Evolutionary conservation across 2,329 filamentous ascomycete species (phyloP).

Genomic region (Diaporthe sp.): DNA sequence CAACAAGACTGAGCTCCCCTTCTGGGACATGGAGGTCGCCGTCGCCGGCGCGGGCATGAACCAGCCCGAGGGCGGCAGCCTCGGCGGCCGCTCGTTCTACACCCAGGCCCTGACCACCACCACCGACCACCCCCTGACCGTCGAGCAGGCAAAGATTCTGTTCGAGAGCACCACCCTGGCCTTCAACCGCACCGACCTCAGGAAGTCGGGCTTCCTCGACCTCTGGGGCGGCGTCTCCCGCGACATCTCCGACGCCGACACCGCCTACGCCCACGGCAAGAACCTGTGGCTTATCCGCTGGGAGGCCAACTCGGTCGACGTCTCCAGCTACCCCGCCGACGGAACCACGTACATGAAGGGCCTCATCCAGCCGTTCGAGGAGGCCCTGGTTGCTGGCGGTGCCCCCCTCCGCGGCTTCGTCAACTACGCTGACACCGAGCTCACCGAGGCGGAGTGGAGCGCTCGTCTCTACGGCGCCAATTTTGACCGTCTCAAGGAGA

Average conservation of each 20-base stretch:
- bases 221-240: slow-evolving; percentile 20
- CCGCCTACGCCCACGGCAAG: slow-evolving; percentile 10
- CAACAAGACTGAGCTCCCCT: slow-evolving; percentile 15
- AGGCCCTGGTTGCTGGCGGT: neutral
- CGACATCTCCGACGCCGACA: slow-evolving; percentile 18
- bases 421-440: slow-evolving; percentile 20
- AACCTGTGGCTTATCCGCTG: slow-evolving; percentile 19
- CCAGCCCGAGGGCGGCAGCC: slow-evolving; percentile 18
- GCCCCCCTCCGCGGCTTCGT: neutral
- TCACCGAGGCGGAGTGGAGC: slow-evolving; percentile 14
- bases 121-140: slow-evolving; percentile 15
- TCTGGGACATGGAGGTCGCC: slow-evolving; percentile 25
- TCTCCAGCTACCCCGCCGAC: neutral
- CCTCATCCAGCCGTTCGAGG: slow-evolving; percentile 8
- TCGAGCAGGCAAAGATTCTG: slow-evolving; percentile 14
- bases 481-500: slow-evolving; percentile 21
- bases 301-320: slow-evolving; percentile 22
- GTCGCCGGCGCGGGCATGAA: slow-evolving; percentile 20
- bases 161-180: slow-evolving; percentile 7
- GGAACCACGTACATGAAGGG: slow-evolving; percentile 5
- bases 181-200: slow-evolving; percentile 24
- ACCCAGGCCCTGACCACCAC: slow-evolving; percentile 21
- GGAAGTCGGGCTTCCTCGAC: slow-evolving; percentile 13
- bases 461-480: slow-evolving; percentile 7
- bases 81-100: slow-evolving; percentile 19